Percentiles rank a stretch among this genome's conserved stretches.
phyloP scores from a whole-genome alignment of 225 moss, liverwort and hornwort species.

The Physcomitrium patens region DNA sequence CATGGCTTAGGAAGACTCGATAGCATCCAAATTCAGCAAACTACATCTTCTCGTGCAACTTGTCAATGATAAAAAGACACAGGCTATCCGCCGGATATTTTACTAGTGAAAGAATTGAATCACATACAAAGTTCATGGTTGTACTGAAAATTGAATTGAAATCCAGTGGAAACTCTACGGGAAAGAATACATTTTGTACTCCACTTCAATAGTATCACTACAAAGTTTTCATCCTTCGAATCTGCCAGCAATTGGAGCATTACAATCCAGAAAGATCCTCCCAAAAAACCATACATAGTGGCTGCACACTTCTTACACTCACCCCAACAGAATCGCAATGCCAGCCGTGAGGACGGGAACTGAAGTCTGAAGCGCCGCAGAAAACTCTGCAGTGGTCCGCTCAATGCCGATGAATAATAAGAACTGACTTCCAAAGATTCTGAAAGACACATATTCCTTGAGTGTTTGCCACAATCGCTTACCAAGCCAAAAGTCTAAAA shows the following conservation, averaged over 20 bases:
- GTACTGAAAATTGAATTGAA: not conserved
- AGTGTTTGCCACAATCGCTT: constrained; percentile 10
- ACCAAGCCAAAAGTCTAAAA: constrained; percentile 18
- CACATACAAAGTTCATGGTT: too few relatives aligned
- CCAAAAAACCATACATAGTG: not conserved
- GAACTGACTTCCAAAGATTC: constrained; percentile 82
- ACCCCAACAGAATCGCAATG: constrained; percentile 74
- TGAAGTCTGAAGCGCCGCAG: constrained; percentile 64
- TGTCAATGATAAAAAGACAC: not conserved
- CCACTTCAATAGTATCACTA: not conserved
- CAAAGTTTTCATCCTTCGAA: not conserved
- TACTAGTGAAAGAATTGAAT: too few relatives aligned
- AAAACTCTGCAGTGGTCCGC: constrained; percentile 60
- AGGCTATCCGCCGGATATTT: too few relatives aligned
- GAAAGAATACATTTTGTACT: not conserved
- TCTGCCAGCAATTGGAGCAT: not conserved
- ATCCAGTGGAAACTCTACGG: not conserved
- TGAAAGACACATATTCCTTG: constrained; percentile 33
- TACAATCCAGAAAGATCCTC: not conserved
- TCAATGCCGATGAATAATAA: constrained; percentile 69
- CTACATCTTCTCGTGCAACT: not conserved
- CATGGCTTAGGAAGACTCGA: not conserved
- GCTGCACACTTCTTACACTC: constrained; percentile 17
- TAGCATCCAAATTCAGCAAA: not conserved
- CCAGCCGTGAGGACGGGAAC: constrained; percentile 70